Percentiles rank a stretch among this genome's conserved stretches.
These are phyloP conservation scores for Nosema muscidifuracis DNA, from an alignment of 371 early-diverging fungal genomes.

Conservation along the genomic window DNA sequence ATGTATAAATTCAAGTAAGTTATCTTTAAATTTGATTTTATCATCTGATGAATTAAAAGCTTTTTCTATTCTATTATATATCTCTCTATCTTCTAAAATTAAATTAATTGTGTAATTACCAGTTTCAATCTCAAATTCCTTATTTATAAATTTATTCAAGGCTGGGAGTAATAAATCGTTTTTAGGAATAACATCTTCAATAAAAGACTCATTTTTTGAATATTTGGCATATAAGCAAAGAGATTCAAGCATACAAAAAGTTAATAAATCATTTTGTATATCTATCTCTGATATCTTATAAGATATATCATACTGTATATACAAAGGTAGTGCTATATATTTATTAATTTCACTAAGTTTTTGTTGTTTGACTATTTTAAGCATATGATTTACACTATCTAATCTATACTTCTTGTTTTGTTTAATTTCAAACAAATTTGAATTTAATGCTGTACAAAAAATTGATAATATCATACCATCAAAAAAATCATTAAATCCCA, in stretches of 20 bases:
- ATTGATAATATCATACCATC: slow-evolving; percentile 45
- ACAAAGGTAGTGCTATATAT: slow-evolving; percentile 28
- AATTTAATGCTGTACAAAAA: background rate
- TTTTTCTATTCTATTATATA: slow-evolving; percentile 25
- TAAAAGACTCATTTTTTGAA: background rate
- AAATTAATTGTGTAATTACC: background rate
- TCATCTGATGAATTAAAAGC: slow-evolving; percentile 18
- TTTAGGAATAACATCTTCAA: slow-evolving; percentile 32
- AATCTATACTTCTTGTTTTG: slow-evolving; percentile 37
- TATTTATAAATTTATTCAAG: slow-evolving; percentile 26
- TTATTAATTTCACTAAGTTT: slow-evolving; percentile 9
- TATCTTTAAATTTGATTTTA: slow-evolving; percentile 30
- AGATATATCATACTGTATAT: slow-evolving; percentile 12
- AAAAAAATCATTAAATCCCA: slow-evolving; percentile 26
- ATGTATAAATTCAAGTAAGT: slow-evolving; percentile 37
- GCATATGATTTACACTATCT: slow-evolving; percentile 13
- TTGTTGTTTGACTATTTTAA: slow-evolving; percentile 14
- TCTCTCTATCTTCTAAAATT: slow-evolving; percentile 21
- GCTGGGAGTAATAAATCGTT: slow-evolving; percentile 12
- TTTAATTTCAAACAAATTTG: slow-evolving; percentile 13
- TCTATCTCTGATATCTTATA: slow-evolving; percentile 9
- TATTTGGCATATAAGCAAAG: slow-evolving; percentile 44
- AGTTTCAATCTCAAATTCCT: background rate
- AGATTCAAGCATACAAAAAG: slow-evolving; percentile 30
- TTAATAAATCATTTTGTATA: slow-evolving; percentile 17